phyloP scores from a whole-genome alignment of 164 flowering plant genomes.

The Pachysandra terminalis region DNA sequence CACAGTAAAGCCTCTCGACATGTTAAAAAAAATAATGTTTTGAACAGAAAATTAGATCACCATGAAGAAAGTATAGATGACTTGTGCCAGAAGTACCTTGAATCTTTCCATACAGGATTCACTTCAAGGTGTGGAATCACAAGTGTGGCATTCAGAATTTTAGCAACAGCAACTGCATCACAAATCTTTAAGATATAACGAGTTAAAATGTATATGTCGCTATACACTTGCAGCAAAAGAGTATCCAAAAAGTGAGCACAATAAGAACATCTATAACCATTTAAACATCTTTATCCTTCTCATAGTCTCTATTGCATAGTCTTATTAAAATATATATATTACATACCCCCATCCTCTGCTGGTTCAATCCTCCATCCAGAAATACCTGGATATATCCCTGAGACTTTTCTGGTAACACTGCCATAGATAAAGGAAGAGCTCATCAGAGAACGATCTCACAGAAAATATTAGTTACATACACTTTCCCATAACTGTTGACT shows the following conservation, averaged over 20 bases:
- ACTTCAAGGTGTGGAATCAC: slow-evolving; percentile 92
- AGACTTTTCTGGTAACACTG: slow-evolving; percentile 60
- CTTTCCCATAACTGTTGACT: neutral
- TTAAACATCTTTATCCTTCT: neutral
- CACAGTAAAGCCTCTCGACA: slow-evolving; percentile 1
- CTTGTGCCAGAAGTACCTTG: slow-evolving; percentile 48
- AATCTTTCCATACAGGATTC: slow-evolving; percentile 97
- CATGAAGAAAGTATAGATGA: neutral
- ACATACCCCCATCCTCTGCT: slow-evolving; percentile 98
- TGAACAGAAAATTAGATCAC: neutral
- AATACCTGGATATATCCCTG: slow-evolving; percentile 87
- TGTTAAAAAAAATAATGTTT: too few relatives aligned
- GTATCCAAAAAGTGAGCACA: too few relatives aligned
- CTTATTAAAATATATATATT: neutral
- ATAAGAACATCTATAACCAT: neutral
- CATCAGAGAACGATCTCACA: neutral
- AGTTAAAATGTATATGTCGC: neutral
- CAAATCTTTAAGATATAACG: slow-evolving; percentile 49
- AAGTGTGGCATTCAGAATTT: slow-evolving; percentile 94
- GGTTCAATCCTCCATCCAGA: slow-evolving; percentile 98
- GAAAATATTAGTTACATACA: neutral
- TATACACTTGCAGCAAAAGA: too few relatives aligned
- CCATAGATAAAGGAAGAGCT: slow-evolving; percentile 3
- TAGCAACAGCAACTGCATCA: slow-evolving; percentile 98
- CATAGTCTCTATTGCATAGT: neutral